Conservation (phyloP, 805 yeast genomes). For the Ogataea wickerhamii region DNA sequence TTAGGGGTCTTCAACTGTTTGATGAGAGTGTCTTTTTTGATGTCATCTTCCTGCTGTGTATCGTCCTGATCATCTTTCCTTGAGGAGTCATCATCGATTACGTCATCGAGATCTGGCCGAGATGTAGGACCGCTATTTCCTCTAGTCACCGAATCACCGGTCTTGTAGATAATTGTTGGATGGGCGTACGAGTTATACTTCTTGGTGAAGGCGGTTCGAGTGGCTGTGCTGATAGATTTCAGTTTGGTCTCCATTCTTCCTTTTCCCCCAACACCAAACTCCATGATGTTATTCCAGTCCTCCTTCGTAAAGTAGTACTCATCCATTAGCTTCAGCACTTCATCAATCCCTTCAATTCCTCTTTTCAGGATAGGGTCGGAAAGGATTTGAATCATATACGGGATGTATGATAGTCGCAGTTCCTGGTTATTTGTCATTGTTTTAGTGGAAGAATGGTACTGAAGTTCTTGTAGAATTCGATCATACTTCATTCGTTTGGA, state of each 20-base stretch:
- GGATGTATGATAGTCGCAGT: slow-evolving; percentile 72
- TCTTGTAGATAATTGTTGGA: slow-evolving; percentile 79
- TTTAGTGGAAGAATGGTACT: slow-evolving; percentile 78
- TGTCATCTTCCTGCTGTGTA: slow-evolving; percentile 42
- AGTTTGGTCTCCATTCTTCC: slow-evolving; percentile 39
- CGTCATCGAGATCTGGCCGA: slow-evolving; percentile 68
- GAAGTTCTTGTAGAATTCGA: slow-evolving; percentile 80
- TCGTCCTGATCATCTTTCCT: slow-evolving; percentile 41
- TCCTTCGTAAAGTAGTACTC: slow-evolving; percentile 81
- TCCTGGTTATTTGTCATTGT: slow-evolving; percentile 75
- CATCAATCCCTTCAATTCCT: slow-evolving; percentile 62
- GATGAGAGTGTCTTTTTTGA: slow-evolving; percentile 61
- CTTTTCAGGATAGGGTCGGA: slow-evolving; percentile 52
- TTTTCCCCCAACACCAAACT: slow-evolving; percentile 65
- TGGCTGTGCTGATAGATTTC: slow-evolving; percentile 70
- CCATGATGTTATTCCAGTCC: slow-evolving; percentile 88
- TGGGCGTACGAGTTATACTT: slow-evolving; percentile 72
- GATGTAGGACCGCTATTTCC: slow-evolving; percentile 26
- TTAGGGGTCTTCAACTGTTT: slow-evolving; percentile 42
- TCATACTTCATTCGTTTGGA: slow-evolving; percentile 77
- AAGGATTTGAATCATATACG: slow-evolving; percentile 55
- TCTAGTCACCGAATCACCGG: slow-evolving; percentile 57
- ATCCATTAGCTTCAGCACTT: slow-evolving; percentile 73
- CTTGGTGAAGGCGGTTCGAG: slow-evolving; percentile 83
- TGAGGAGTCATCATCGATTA: slow-evolving; percentile 54